Base-by-base conservation (phyloP, 2,329 filamentous ascomycete genomes). In the Sporothrix humicola region DNA sequence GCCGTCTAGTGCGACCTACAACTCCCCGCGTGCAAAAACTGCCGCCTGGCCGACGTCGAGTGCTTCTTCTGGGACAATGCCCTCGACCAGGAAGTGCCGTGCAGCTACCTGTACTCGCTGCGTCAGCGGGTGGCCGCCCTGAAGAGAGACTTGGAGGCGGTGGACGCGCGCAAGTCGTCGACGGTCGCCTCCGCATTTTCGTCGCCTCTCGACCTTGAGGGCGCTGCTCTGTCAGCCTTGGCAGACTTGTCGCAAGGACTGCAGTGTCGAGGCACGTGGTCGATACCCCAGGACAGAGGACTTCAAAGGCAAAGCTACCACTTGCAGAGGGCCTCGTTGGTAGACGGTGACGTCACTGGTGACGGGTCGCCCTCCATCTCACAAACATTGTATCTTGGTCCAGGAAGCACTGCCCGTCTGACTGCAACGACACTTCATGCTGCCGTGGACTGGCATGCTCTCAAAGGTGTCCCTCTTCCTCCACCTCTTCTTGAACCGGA, bases 41-140 rank as follows among this genome's bases (percentile, higher is more conserved):
- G 66, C 48, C 66, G 66, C 23, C 66, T 69, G 20, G 66, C 66
- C 48, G 66, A 69, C 48, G 66, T 69, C 23, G 66, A 69, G 48
- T 69, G 66, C 66, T 69, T 69, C 48, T 69, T 69, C 48, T 69
- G 66, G 66, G 66, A 69, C 66, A 69, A 69, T 54, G 66, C 66
- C 17, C 48, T 56, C 13, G 66, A 26, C 12, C 66, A 69, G 48
- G 66, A 69, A 17, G n/a, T 69, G 48, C 66, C 66, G 7, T 69
- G 66, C 48, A 69, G 66, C 48, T 69, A 69, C 48, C 48, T 69
- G 44, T 42, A 69, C 26, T 54, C 48, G 13, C 48, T 69, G 17
- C 66, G 31, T 3, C 66, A 69, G 23, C 20, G 66, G 1, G 66
- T 69, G 42, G 66, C 66, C 23, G 48, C 48, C 3, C 26, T 69